A percentile compares a stretch with the other conserved stretches of the same genome.
phyloP scores from a whole-genome alignment of 495 filamentous ascomycete genomes.

The Penicillium lagena region DNA sequence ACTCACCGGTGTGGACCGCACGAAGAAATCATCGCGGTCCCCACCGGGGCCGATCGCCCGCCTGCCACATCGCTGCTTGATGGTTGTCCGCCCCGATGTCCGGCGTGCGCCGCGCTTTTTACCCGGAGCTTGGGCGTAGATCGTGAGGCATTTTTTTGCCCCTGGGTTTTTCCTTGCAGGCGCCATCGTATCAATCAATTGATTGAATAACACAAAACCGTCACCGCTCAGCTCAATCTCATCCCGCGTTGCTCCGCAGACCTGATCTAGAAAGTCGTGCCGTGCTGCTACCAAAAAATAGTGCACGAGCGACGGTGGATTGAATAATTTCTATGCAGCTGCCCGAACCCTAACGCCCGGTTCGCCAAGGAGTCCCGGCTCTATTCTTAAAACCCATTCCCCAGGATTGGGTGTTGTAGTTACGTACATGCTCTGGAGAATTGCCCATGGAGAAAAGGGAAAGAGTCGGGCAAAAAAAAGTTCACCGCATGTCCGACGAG shows the following conservation, averaged over 20 bases:
- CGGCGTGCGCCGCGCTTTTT: not conserved
- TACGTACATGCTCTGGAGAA: no score
- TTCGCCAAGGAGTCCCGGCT: conserved; percentile 21
- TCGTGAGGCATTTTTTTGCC: conserved; percentile 9
- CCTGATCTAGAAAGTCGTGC: no score
- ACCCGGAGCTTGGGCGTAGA: conserved; percentile 3
- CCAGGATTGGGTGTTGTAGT: conserved; percentile 9
- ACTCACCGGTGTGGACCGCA: conserved; percentile 19
- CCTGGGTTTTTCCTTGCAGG: not conserved
- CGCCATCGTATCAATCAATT: not conserved
- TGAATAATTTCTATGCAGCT: no score
- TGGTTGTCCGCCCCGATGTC: not conserved
- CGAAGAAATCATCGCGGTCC: conserved; percentile 20
- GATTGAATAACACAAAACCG: no score
- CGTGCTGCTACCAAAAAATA: no score
- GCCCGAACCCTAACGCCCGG: conserved; percentile 3
- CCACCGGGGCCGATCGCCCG: conserved; percentile 20
- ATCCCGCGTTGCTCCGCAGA: no score
- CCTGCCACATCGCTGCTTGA: conserved; percentile 21
- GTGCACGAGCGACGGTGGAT: no score
- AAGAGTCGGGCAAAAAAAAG: no score
- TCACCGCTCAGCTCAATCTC: no score
- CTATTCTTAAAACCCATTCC: conserved; percentile 1
- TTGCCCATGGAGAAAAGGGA: no score
- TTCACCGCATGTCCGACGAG: no score